Evolutionary conservation across 164 flowering plant species (phyloP), one percentile per base, ranked within the genome.

Genomic region (Dillenia turbinata): DNA sequence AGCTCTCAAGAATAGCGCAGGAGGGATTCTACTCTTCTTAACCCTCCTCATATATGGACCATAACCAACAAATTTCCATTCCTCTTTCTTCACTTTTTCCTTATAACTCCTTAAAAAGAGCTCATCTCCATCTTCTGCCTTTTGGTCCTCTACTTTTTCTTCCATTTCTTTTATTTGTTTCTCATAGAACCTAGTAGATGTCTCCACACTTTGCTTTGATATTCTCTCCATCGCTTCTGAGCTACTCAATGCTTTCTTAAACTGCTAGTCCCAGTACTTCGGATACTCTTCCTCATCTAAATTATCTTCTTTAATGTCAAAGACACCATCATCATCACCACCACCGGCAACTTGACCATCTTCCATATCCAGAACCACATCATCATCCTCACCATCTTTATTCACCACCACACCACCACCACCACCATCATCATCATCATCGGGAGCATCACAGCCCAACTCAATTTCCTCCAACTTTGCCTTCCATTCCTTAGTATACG

Each of bases 401-500:
- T 56, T 63, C 64, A 49, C 62, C 66, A 10, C 58, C 74, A 8
- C 62, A 44, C 54, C 72, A 7, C 44, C 68, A 12, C 49, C 67
- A 7, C 40, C 76, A 9, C 57, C 68, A 13, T 79, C 87, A 19
- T 85, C 89, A 19, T 84, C 85, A 9, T 75, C 85, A 71, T 86
- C 94, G 0, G 96, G 96, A 3, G 95, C 96, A 74, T 92, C 96
- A 67, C 97, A 93, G 14, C 98, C 97, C 75, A 89, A 57, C 80
- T 90, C 98, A 80, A 80, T 74, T 66, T 90, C 98, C 71, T 94
- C 97, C 83, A 94, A 72, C 69, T 85, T 89, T 0, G 78, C 84
- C 76, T 94, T 94, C 97, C 97, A 94, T 75, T 94, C 98, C 68
- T 78, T 86, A 0, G 97, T 94, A 62, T 89, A 90, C 10, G 97